Base-by-base conservation (phyloP, 805 yeast genomes). In the Priceomyces fermenticarens region DNA sequence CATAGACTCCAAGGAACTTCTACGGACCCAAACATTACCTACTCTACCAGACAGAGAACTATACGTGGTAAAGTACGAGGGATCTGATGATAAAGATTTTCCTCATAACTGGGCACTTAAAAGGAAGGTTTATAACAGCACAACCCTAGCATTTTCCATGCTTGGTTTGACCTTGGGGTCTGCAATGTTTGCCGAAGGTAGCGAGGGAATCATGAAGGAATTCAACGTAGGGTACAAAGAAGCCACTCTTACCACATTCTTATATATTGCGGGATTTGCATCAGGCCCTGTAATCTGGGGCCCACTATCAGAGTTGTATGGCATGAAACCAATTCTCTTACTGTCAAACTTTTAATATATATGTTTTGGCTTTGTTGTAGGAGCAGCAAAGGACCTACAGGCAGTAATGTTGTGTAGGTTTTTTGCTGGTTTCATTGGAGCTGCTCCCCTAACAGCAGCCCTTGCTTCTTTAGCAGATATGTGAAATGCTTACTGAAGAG, bases 211-310 rank as follows among this genome's bases (percentile, higher is more conserved):
- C 25, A 60, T 75, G 49, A 64, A 48, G 36, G 62, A 72, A 30
- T 90, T 63, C 36, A 60, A 76, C 43, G 80, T 90, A 35, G 83
- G 85, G 32, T 47, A 54, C 5, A 85, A 80, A 9, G 90, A 81
- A n/a, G 83, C 85, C 10, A 75, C 86, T 12, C 70, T 91, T 35
- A 85, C 88, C 41, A 75, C 88, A 4, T 81, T 97, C 0, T 41
- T 89, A 17, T 91, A 78, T 54, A 96, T 90, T 11, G 60, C 88
- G 31, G 98, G 97, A 9, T 91, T 89, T 63, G 97, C 96, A 1
- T 75, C 87, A 1, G 97, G 97, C 15, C 98, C 98, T 2, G 70
- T 89, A 36, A 55, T 88, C 27, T 90, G 93, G 88, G 96, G 59
- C 33, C 62, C 62, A 4, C 42, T 57, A 23, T 47, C 57, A 8